phyloP scores from a whole-genome alignment of 2,329 filamentous ascomycete species.

The Albophoma yamanashiensis region DNA sequence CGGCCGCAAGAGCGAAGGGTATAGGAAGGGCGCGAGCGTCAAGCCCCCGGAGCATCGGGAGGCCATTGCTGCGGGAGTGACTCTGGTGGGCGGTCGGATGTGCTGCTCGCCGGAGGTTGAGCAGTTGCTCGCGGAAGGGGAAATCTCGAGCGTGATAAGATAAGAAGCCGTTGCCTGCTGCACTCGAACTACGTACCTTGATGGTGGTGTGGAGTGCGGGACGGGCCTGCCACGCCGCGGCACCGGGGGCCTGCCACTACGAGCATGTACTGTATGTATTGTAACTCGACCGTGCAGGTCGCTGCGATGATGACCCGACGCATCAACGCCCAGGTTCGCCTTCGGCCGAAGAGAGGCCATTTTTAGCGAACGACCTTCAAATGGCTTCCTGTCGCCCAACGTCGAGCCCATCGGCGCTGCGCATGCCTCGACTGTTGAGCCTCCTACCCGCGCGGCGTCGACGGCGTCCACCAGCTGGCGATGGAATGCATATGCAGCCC shows the following conservation, averaged over 20 bases:
- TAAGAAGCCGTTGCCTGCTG: too few species aligned
- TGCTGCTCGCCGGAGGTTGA: not conserved
- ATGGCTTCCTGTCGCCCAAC: not conserved
- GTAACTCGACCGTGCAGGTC: not conserved
- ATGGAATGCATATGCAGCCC: not conserved
- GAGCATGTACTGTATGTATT: too few species aligned
- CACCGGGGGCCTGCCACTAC: not conserved
- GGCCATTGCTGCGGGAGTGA: constrained; percentile 11
- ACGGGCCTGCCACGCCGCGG: not conserved
- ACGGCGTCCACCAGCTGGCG: not conserved
- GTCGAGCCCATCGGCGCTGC: not conserved
- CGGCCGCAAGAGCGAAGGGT: constrained; percentile 32
- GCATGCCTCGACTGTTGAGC: not conserved
- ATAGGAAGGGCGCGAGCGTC: constrained; percentile 31
- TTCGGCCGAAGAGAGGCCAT: not conserved
- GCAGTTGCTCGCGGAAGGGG: too few species aligned
- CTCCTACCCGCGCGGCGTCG: not conserved
- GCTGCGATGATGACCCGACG: not conserved
- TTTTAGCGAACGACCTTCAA: not conserved
- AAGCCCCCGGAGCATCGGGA: constrained; percentile 13
- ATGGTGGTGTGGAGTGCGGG: not conserved
- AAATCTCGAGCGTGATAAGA: not conserved
- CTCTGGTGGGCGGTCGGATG: not conserved
- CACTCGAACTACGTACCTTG: too few species aligned
- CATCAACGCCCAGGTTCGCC: not conserved